These are phyloP conservation scores for Claviceps sp. DNA, from an alignment of 2,329 filamentous ascomycete species.

Conservation along the genomic window DNA sequence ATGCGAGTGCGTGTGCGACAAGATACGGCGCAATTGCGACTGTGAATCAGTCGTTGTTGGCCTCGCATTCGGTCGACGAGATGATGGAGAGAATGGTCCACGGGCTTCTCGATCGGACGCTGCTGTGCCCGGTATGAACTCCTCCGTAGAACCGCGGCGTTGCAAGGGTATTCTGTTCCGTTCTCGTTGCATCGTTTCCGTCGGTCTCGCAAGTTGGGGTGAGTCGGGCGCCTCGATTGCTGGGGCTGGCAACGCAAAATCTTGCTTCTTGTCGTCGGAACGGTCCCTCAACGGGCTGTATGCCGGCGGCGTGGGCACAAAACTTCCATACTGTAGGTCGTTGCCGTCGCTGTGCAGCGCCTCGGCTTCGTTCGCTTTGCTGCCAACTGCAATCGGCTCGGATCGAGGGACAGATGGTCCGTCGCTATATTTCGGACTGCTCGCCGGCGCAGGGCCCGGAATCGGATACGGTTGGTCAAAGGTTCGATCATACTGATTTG, in stretches of 20 bases:
- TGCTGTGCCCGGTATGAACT: slow-evolving; percentile 13
- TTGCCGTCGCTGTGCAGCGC: slow-evolving; percentile 18
- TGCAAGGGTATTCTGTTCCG: slow-evolving; percentile 16
- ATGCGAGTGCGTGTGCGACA: slow-evolving; percentile 16
- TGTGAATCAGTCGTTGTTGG: slow-evolving; percentile 12
- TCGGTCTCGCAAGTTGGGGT: slow-evolving; percentile 14
- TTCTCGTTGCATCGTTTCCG: slow-evolving; percentile 8
- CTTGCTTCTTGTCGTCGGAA: slow-evolving; percentile 12
- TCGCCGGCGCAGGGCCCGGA: background rate
- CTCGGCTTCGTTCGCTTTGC: slow-evolving; percentile 1
- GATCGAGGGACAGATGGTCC: background rate
- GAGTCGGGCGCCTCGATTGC: slow-evolving; percentile 28
- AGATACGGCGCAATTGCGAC: slow-evolving; percentile 21
- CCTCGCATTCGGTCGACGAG: slow-evolving; percentile 6
- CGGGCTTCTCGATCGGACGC: background rate
- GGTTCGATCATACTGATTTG: slow-evolving; percentile 7
- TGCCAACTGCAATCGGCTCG: slow-evolving; percentile 1
- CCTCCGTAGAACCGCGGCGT: slow-evolving; percentile 23
- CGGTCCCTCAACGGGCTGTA: slow-evolving; percentile 11
- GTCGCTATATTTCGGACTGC: background rate
- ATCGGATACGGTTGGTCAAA: slow-evolving; percentile 1
- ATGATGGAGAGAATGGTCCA: slow-evolving; percentile 7
- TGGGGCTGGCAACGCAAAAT: slow-evolving; percentile 41
- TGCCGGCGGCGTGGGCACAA: slow-evolving; percentile 29
- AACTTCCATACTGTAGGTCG: slow-evolving; percentile 39